These are phyloP conservation scores for Leishmania tarentolae DNA, from an alignment of 208 protist species.

Conservation along the genomic window DNA sequence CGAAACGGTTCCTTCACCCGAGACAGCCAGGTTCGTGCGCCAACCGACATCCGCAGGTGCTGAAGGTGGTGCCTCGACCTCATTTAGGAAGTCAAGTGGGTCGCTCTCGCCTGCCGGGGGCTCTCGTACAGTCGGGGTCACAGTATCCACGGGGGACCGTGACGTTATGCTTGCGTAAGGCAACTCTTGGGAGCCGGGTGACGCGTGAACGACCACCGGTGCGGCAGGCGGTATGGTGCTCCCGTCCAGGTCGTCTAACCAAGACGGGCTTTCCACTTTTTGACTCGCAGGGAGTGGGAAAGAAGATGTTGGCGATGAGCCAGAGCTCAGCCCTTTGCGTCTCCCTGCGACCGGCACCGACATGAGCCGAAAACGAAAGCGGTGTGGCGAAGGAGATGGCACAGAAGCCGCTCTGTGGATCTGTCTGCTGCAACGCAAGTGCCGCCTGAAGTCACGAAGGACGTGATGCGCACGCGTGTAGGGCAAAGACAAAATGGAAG, in stretches of 20 bases:
- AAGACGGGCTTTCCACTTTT: constrained; percentile 8
- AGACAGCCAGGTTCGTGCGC: background rate
- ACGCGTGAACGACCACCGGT: background rate
- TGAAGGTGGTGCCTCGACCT: background rate
- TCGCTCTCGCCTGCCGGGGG: background rate
- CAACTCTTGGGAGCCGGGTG: background rate
- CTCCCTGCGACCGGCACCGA: constrained; percentile 27
- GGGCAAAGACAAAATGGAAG: background rate
- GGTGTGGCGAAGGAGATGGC: background rate
- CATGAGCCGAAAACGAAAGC: constrained; percentile 1
- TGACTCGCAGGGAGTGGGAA: background rate
- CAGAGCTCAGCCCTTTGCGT: constrained; percentile 16
- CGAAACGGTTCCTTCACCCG: background rate
- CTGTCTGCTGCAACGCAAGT: background rate
- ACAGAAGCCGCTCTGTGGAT: background rate
- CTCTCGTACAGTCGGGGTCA: background rate
- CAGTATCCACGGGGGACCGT: background rate
- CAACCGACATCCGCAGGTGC: background rate
- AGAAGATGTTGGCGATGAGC: background rate
- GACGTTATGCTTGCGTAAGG: background rate
- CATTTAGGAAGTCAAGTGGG: constrained; percentile 5
- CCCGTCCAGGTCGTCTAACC: constrained; percentile 12
- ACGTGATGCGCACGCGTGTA: background rate
- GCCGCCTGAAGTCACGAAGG: background rate
- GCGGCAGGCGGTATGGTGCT: background rate